A percentile compares a stretch with the other conserved stretches of the same genome.
These are phyloP conservation scores for Saturnispora besseyi DNA, from an alignment of 805 yeast species.

Conservation along the genomic window DNA sequence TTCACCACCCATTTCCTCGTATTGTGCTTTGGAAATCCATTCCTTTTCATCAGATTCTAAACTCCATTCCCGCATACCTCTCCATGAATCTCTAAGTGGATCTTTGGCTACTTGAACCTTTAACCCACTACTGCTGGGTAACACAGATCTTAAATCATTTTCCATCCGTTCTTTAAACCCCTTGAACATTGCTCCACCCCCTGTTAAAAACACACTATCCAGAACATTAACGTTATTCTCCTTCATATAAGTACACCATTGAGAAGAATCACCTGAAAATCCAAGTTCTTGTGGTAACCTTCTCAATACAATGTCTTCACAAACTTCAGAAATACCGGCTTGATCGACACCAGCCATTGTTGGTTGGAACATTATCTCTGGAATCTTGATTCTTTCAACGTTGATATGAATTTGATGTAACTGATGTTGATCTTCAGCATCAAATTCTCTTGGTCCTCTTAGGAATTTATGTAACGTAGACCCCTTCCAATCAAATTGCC, in stretches of 20 bases:
- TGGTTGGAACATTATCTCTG: constrained; percentile 90
- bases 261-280: constrained; percentile 37
- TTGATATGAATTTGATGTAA: constrained; percentile 87
- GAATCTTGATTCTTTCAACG: constrained; percentile 83
- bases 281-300: constrained; percentile 48
- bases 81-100: constrained; percentile 82
- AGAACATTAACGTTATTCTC: constrained; percentile 34
- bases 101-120: constrained; percentile 54
- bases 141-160: constrained; percentile 55
- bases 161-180: constrained; percentile 62
- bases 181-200: constrained; percentile 66
- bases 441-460: constrained; percentile 83
- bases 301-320: constrained; percentile 54
- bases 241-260: background rate
- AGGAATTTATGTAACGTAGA: constrained; percentile 73
- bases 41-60: constrained; percentile 32
- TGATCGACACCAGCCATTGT: constrained; percentile 91
- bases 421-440: constrained; percentile 74
- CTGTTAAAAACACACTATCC: constrained; percentile 71
- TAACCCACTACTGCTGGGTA: constrained; percentile 61
- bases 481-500: constrained; percentile 77
- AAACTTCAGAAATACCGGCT: constrained; percentile 81
- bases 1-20: constrained; percentile 82
- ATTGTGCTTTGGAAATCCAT: constrained; percentile 56
- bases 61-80: constrained; percentile 84